A percentile compares a stretch with the other conserved stretches of the same genome.
Evolutionary conservation across 2,329 filamentous ascomycete species (phyloP).

Genomic region (Trichoderma arundinaceum): DNA sequence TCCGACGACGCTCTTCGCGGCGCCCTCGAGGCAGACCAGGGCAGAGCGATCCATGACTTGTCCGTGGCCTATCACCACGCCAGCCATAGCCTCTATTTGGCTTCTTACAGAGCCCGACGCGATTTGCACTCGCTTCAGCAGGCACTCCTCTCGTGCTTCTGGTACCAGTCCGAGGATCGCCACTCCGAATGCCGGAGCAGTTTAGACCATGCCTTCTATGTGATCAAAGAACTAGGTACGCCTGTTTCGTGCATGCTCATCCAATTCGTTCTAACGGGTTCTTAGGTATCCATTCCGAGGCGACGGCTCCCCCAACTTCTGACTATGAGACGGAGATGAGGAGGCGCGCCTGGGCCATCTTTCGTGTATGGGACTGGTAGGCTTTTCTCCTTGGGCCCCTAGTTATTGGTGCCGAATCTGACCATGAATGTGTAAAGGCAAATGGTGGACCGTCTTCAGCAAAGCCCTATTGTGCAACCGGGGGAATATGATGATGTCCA

Average conservation of each 20-base stretch:
- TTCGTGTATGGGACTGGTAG: slow-evolving; percentile 50
- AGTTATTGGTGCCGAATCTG: background rate
- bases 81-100: slow-evolving; percentile 43
- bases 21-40: slow-evolving; percentile 43
- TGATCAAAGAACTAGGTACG: slow-evolving; percentile 44
- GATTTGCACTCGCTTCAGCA: slow-evolving; percentile 46
- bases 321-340: slow-evolving; percentile 47
- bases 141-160: slow-evolving; percentile 47
- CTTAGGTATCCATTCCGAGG: slow-evolving; percentile 44
- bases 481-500: slow-evolving; percentile 42
- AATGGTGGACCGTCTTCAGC: slow-evolving; percentile 43
- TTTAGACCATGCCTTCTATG: slow-evolving; percentile 47
- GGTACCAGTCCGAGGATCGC: slow-evolving; percentile 46
- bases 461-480: slow-evolving; percentile 47
- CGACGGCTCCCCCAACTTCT: slow-evolving; percentile 37
- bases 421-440: slow-evolving; percentile 41
- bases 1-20: slow-evolving; percentile 40
- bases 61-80: slow-evolving; percentile 44
- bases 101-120: slow-evolving; percentile 43
- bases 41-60: slow-evolving; percentile 39
- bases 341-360: slow-evolving; percentile 46
- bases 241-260: background rate
- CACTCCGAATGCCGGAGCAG: slow-evolving; percentile 49
- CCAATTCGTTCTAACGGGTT: background rate
- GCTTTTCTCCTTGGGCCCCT: background rate